A percentile compares a stretch with the other conserved stretches of the same genome.
Evolutionary conservation across 106 monocot genomes (phyloP).

Genomic region (Xerophyta viscosa): DNA sequence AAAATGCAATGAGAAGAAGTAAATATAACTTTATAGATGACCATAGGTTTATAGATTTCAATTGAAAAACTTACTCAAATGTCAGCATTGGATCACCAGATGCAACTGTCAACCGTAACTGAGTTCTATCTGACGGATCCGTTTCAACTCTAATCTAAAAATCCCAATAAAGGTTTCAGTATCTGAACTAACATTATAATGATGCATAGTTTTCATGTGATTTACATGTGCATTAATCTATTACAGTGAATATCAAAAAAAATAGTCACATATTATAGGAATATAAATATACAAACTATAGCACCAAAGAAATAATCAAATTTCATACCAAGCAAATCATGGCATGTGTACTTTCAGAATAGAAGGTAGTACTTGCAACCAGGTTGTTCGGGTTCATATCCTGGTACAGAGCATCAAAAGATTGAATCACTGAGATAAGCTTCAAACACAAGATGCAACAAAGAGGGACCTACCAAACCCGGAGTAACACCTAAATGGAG

Average conservation of each 20-base stretch:
- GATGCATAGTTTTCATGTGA: no score
- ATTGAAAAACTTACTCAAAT: conserved; percentile 64
- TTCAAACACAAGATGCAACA: conserved; percentile 1
- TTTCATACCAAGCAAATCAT: conserved; percentile 85
- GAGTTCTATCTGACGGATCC: conserved; percentile 91
- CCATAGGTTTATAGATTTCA: no score
- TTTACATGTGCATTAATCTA: no score
- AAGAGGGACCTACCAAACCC: conserved; percentile 63
- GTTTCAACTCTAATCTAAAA: conserved; percentile 92
- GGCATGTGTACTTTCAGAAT: conserved; percentile 61
- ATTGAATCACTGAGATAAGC: conserved; percentile 1
- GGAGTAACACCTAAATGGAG: conserved; percentile 76
- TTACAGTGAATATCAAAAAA: no score
- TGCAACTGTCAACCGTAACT: conserved; percentile 82
- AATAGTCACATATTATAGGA: no score
- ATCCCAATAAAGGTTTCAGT: not conserved
- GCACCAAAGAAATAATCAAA: not conserved
- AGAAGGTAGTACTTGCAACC: conserved; percentile 83
- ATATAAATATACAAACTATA: not conserved
- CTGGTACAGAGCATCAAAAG: conserved; percentile 29
- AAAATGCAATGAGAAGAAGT: conserved; percentile 1
- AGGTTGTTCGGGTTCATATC: conserved; percentile 93
- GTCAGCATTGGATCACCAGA: conserved; percentile 80
- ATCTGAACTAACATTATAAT: no score
- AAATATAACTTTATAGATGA: no score